phyloP scores from a whole-genome alignment of 768 basidiomycete species.

The Hygrophorus pudorinus region DNA sequence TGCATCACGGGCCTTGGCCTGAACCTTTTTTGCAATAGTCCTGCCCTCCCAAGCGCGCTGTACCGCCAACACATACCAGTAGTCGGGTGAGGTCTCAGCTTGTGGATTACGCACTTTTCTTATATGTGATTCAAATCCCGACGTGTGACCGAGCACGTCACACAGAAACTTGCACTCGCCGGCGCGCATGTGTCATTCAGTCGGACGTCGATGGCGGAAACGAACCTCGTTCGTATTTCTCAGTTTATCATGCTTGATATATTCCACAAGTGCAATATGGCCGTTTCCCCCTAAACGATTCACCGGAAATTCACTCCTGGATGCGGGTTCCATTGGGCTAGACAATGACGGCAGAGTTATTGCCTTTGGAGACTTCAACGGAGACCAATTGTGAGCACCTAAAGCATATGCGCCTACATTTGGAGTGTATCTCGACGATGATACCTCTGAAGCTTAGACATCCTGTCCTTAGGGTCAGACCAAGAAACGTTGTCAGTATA shows the following conservation, averaged over 20 bases:
- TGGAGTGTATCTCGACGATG: neutral
- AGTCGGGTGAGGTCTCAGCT: no score
- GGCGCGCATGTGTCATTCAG: no score
- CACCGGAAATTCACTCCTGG: slow-evolving; percentile 67
- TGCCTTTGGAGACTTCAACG: slow-evolving; percentile 93
- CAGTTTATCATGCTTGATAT: neutral
- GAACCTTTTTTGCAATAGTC: no score
- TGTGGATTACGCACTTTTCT: no score
- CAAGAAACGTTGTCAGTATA: slow-evolving; percentile 69
- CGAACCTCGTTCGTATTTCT: neutral
- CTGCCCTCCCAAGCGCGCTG: no score
- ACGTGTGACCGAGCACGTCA: no score
- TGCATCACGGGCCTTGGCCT: no score
- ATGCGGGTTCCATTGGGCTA: slow-evolving; percentile 74
- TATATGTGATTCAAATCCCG: no score
- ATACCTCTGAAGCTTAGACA: slow-evolving; percentile 51
- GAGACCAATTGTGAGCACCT: slow-evolving; percentile 84
- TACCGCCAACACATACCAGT: no score
- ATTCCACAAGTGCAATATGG: slow-evolving; percentile 39
- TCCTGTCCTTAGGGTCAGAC: slow-evolving; percentile 66
- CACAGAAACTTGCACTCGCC: neutral
- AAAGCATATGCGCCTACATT: neutral
- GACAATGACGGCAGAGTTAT: slow-evolving; percentile 62
- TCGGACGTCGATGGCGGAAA: neutral
- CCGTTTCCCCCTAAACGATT: slow-evolving; percentile 85